These are phyloP conservation scores for Delitschia confertaspora DNA, from an alignment of 495 filamentous ascomycete species.

Conservation along the genomic window DNA sequence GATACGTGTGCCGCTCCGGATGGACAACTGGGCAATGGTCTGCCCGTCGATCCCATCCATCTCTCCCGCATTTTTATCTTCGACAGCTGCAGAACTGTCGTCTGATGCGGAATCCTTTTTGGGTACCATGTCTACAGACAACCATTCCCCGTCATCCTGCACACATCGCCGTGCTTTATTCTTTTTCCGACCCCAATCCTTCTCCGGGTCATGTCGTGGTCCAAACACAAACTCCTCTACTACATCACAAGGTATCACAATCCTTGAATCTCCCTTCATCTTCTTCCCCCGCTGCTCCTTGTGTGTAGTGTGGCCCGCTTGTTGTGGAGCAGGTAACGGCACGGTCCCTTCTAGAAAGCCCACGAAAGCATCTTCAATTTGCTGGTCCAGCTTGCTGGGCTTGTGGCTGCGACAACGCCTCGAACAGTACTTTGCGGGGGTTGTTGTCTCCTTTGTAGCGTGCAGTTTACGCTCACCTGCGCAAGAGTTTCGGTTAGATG, in stretches of 20 bases:
- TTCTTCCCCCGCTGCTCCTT: constrained; percentile 5
- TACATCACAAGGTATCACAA: constrained; percentile 25
- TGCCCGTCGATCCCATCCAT: constrained; percentile 2
- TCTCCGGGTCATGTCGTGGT: constrained; percentile 26
- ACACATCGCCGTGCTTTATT: constrained; percentile 30
- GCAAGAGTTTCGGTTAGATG: neutral
- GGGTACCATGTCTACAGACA: constrained; percentile 27
- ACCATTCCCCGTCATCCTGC: constrained; percentile 21
- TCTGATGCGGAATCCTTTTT: constrained; percentile 1
- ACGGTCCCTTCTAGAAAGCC: constrained; percentile 24
- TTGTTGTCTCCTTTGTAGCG: constrained; percentile 8
- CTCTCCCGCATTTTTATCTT: constrained; percentile 1
- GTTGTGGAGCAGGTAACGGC: neutral
- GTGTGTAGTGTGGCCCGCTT: neutral
- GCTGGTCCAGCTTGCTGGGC: constrained; percentile 22
- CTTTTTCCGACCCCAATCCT: constrained; percentile 32
- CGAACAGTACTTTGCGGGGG: constrained; percentile 32
- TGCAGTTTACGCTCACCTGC: constrained; percentile 22
- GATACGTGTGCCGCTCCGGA: constrained; percentile 11
- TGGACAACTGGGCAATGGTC: neutral
- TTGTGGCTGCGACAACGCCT: constrained; percentile 27
- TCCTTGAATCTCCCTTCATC: constrained; percentile 30
- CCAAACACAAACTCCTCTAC: constrained; percentile 36
- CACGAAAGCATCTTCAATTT: constrained; percentile 26
- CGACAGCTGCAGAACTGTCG: constrained; percentile 1